These are phyloP conservation scores for Wickerhamiella allomyrinae DNA, from an alignment of 805 yeast genomes.

Conservation along the genomic window DNA sequence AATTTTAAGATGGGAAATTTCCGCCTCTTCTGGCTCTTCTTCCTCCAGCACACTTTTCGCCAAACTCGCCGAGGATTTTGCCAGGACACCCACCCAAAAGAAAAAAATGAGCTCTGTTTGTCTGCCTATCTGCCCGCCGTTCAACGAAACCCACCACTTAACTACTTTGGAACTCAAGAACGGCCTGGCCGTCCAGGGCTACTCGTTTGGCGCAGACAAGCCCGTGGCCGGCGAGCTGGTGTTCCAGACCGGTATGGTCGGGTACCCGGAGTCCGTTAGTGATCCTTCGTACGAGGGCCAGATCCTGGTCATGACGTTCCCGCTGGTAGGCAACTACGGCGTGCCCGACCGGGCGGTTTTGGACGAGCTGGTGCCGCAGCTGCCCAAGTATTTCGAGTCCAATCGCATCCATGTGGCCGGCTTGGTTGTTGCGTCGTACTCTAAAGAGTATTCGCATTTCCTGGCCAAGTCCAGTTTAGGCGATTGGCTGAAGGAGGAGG, in stretches of 20 bases:
- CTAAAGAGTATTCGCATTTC: constrained; percentile 89
- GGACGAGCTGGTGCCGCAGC: constrained; percentile 57
- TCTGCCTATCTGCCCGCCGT: constrained; percentile 80
- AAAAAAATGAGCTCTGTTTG: constrained; percentile 23
- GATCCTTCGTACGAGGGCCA: constrained; percentile 98
- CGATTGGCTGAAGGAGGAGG: constrained; percentile 81
- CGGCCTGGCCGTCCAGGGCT: constrained; percentile 80
- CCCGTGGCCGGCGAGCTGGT: constrained; percentile 94
- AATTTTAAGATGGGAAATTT: not conserved
- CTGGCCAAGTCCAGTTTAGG: constrained; percentile 88
- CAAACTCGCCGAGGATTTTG: not conserved
- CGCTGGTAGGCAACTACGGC: constrained; percentile 97
- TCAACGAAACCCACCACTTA: constrained; percentile 67
- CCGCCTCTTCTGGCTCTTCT: not conserved
- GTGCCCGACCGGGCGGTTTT: constrained; percentile 76
- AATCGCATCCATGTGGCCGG: constrained; percentile 90
- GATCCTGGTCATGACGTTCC: constrained; percentile 88
- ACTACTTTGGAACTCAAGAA: constrained; percentile 81
- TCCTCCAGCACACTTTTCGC: constrained; percentile 4
- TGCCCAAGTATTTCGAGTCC: constrained; percentile 92
- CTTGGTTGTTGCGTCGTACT: constrained; percentile 89
- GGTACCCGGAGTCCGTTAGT: constrained; percentile 94
- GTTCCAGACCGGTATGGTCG: constrained; percentile 99
- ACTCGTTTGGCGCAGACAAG: constrained; percentile 87
- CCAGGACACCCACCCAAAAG: not conserved